Conservation (phyloP, 1,139 yeast species). For the Hansenula lynferdii region DNA sequence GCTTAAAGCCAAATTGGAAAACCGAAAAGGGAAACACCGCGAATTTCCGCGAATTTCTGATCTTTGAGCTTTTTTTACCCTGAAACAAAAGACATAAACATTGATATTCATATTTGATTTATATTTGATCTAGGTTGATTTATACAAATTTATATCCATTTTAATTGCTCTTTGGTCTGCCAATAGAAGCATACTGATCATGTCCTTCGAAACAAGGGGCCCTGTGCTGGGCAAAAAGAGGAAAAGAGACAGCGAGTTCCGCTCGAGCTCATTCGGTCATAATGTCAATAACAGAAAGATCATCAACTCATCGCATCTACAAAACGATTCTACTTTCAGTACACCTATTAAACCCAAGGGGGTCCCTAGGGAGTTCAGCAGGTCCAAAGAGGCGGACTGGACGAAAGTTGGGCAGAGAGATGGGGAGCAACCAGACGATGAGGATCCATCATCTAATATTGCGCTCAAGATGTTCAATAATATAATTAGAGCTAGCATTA, state of each 20-base stretch:
- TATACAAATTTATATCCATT: no score
- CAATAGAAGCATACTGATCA: no score
- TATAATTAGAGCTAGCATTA: no score
- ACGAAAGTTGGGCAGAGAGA: constrained; percentile 21
- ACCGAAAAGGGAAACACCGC: background rate
- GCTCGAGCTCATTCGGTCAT: background rate
- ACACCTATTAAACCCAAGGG: background rate
- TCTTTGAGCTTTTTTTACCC: background rate
- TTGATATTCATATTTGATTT: no score
- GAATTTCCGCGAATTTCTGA: background rate
- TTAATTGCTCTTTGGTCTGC: no score
- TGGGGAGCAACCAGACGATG: constrained; percentile 17
- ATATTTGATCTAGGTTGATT: no score
- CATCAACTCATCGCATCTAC: constrained; percentile 1
- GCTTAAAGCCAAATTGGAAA: background rate
- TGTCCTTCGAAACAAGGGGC: background rate
- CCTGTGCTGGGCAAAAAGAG: constrained; percentile 1
- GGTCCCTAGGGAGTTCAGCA: constrained; percentile 1
- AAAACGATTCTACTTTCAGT: background rate
- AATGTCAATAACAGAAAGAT: constrained; percentile 1
- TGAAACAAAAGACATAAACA: no score
- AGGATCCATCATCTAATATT: background rate
- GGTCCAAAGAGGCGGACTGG: constrained; percentile 13
- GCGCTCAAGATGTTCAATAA: background rate
- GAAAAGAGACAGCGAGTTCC: background rate